These are phyloP conservation scores for Tothia fuscella DNA, from an alignment of 2,329 filamentous ascomycete species.

Conservation along the genomic window DNA sequence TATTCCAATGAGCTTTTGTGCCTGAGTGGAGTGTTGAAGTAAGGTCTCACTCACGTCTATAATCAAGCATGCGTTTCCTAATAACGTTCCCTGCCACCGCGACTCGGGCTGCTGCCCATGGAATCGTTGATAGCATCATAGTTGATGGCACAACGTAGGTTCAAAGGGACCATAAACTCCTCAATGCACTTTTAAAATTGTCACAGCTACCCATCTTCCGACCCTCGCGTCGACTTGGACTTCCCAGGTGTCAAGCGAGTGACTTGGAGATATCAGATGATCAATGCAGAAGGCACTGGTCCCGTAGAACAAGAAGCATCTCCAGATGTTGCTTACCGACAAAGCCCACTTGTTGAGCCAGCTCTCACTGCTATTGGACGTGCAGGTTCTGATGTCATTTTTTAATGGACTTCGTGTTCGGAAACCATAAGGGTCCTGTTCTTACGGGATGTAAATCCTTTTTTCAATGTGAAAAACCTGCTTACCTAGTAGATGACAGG, in stretches of 20 bases:
- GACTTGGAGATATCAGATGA: not conserved
- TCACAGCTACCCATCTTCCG: not conserved
- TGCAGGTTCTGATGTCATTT: not conserved
- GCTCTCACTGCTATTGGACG: not conserved
- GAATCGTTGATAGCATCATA: not conserved
- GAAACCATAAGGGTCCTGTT: conserved; percentile 2
- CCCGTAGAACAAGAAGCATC: not conserved
- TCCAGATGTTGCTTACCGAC: not conserved
- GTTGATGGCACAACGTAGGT: conserved; percentile 2
- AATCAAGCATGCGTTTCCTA: conserved; percentile 12
- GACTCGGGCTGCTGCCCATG: not conserved
- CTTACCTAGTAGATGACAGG: not conserved
- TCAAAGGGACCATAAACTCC: not conserved
- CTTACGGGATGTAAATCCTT: not conserved
- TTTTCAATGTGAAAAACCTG: not conserved
- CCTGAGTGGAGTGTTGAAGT: too few relatives aligned
- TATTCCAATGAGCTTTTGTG: too few relatives aligned
- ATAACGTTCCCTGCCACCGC: conserved; percentile 9
- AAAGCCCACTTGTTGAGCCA: not conserved
- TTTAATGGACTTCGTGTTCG: conserved; percentile 3
- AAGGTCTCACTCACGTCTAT: too few relatives aligned
- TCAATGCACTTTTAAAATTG: not conserved
- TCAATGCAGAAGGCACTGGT: not conserved
- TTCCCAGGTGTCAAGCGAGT: conserved; percentile 2
- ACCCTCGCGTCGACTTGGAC: conserved; percentile 1